Base-by-base conservation (phyloP, 192 early-diverging fungal species). In the Bifiguratus adelaidae region DNA sequence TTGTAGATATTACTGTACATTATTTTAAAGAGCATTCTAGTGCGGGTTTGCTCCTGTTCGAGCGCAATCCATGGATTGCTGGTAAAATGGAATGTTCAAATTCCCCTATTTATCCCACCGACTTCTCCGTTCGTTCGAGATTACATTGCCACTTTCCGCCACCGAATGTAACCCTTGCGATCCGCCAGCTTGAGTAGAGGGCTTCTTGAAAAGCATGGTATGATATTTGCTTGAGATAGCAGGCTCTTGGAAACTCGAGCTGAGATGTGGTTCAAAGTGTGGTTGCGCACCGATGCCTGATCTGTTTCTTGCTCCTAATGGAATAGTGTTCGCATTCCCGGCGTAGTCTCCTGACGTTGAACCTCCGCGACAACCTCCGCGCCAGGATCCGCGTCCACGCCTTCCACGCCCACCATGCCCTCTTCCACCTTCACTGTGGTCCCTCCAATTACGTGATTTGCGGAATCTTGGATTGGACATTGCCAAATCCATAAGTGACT, bases 391-490 rank as follows among this genome's bases (percentile, higher is more conserved):
- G 16, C 55, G 29, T 35, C 63, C 50, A 28, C 66, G 53, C 1
- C 76, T 43, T 21, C 73, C 65, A 15, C 80, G 47, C 12, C 78
- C 53, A 7, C 68, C 50, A 30, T 61, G n/a, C 6, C 61, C 52
- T 11, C 61, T 49, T 29, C 55, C 29, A 8, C 47, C 36, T 32
- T 57, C 60, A 28, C 64, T 40, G 37, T 48, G 52, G 27, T 63
- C 54, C n/a, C n/a, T n/a, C n/a, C n/a, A n/a, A 29, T 61, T 54
- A 26, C 76, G 48, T 22, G 43, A 50, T 38, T 71, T 74, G 30
- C 76, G 50, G 52, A 90, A 90, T 16, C 78, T 50, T 2, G 63
- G 35, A 41, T 90, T 87, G 59, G 74, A 62, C 65, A 74, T 56
- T 5, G 72, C 72, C 19, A 76, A 19, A 9, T 41, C 34, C 41